Base-by-base conservation (phyloP, 805 yeast genomes). In the Yamadazyma laniorum region DNA sequence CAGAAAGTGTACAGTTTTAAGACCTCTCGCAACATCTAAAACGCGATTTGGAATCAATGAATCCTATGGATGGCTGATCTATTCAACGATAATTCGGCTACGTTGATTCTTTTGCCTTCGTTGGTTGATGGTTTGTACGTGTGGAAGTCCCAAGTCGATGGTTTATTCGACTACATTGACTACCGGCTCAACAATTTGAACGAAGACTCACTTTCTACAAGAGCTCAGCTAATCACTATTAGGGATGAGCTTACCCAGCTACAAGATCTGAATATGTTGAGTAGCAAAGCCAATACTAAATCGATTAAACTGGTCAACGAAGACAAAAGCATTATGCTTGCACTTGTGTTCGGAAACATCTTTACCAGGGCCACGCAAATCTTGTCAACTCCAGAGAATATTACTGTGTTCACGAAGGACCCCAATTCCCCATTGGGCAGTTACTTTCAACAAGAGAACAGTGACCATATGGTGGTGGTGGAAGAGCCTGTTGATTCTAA, bases 331-430 rank as follows among this genome's bases (percentile, higher is more conserved):
- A 14, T 55, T 11, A 18, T 47, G 9, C 37, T 57, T 26, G 32
- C 52, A 3, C 34, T 55, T n/a, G 25, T 50, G 13, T 45, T 44
- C 40, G 62, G 61, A n/a, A 38, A 39, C 18, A 38, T 38, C 6
- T 53, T 35, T 23, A 37, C 46, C 5, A 40, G 43, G 3, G 53
- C 56, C 5, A 25, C 55, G 9, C 43, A 45, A n/a, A 42, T 54
- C 11, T 14, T 43, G n/a, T 22, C 22, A 13, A 13, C 36, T 25
- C 13, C 17, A 18, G 14, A 31, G 14, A 25, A 25, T 13, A 16
- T 36, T 7, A 5, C 7, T 3, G 25, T 36, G 18, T 31, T 25
- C 25, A 25, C 32, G 8, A n/a, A 17, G 4, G 31, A 26, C 23
- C 7, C 29, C 8, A 21, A 19, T 3, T 13, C 32, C 15, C 22